These are phyloP conservation scores for Tulasnella sp. DNA, from an alignment of 768 basidiomycete species.

Conservation along the genomic window DNA sequence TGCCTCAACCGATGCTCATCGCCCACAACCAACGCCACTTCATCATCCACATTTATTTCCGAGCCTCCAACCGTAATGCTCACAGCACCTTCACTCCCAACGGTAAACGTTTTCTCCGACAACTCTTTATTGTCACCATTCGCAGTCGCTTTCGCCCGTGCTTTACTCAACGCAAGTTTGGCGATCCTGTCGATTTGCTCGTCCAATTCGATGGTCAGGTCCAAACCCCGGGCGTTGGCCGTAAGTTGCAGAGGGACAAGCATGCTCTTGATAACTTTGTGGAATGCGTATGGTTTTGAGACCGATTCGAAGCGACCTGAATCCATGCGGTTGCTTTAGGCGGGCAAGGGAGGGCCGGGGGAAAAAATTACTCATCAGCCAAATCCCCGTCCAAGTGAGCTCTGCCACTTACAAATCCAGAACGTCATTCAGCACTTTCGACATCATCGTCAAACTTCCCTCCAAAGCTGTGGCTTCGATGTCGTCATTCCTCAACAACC, in stretches of 20 bases:
- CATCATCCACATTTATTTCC: neutral
- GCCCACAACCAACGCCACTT: constrained; percentile 27
- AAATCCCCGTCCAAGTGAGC: neutral
- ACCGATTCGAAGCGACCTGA: constrained; percentile 38
- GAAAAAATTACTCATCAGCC: neutral
- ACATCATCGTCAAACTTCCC: constrained; percentile 36
- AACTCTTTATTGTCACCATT: neutral
- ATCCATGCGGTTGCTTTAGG: constrained; percentile 34
- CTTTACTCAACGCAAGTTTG: neutral
- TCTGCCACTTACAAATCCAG: constrained; percentile 28
- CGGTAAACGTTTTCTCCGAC: constrained; percentile 2
- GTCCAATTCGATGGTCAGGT: constrained; percentile 29
- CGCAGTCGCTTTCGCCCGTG: constrained; percentile 14
- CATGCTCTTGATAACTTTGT: constrained; percentile 36
- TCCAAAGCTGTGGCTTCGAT: constrained; percentile 41
- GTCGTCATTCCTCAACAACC: constrained; percentile 31
- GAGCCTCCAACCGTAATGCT: neutral
- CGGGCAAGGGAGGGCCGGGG: neutral
- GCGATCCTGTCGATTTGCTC: constrained; percentile 28
- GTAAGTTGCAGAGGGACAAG: constrained; percentile 33
- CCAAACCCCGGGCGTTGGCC: constrained; percentile 26
- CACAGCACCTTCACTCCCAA: neutral
- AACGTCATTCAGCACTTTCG: constrained; percentile 39
- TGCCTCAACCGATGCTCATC: constrained; percentile 32
- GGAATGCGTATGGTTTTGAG: constrained; percentile 40